These are phyloP conservation scores for Fomitiporia mediterranea DNA, from an alignment of 1,284 basidiomycete genomes.

Conservation along the genomic window DNA sequence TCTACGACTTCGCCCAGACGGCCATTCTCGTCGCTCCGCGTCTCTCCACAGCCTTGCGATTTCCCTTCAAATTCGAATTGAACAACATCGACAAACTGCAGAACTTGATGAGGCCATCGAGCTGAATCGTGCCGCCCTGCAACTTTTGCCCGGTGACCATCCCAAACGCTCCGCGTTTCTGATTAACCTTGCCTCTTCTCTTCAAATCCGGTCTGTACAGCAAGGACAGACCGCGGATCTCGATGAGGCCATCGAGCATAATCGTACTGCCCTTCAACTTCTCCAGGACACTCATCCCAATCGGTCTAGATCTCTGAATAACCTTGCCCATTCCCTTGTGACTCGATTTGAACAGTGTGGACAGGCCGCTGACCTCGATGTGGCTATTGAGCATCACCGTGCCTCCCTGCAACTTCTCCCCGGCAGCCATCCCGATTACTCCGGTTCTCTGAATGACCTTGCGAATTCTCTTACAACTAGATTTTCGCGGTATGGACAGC, in stretches of 20 bases:
- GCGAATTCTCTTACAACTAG: not conserved
- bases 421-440: not conserved
- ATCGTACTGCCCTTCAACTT: not conserved
- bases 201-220: not conserved
- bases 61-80: too few species aligned
- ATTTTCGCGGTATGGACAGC: not conserved
- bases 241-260: not conserved
- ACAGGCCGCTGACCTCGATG: not conserved
- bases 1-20: too few species aligned
- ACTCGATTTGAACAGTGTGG: not conserved
- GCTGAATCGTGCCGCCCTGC: too few species aligned
- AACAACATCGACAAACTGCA: too few species aligned
- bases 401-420: too few species aligned
- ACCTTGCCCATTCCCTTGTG: not conserved
- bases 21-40: too few species aligned
- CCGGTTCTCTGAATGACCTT: not conserved
- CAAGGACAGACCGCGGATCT: not conserved
- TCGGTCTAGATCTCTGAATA: not conserved
- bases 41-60: too few species aligned
- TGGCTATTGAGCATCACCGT: not conserved
- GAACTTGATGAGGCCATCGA: too few species aligned
- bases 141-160: not conserved
- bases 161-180: not conserved
- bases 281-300: not conserved
- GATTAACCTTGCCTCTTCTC: not conserved